Percentiles rank a stretch among this genome's conserved stretches.
phyloP scores from a whole-genome alignment of 1,284 basidiomycete genomes.

The Microstroma glucosiphilum region DNA sequence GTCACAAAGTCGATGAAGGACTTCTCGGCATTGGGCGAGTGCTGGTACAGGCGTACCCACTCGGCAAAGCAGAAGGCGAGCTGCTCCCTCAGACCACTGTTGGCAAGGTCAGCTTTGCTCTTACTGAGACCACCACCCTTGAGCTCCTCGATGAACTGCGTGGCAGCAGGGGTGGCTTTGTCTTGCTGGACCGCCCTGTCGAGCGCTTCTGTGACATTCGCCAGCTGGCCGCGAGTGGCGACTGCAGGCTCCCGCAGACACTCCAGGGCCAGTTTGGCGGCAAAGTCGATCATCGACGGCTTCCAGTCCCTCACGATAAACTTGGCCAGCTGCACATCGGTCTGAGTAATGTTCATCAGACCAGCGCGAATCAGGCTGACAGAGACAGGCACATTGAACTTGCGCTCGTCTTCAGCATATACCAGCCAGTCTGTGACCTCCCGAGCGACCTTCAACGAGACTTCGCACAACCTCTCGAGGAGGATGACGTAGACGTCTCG shows the following conservation, averaged over 20 bases:
- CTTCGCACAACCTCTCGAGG: slow-evolving; percentile 79
- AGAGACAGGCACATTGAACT: slow-evolving; percentile 92
- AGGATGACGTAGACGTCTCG: slow-evolving; percentile 67
- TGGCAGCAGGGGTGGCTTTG: slow-evolving; percentile 74
- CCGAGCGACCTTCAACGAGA: slow-evolving; percentile 85
- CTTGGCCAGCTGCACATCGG: slow-evolving; percentile 88
- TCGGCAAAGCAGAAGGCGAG: slow-evolving; percentile 62
- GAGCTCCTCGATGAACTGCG: slow-evolving; percentile 61
- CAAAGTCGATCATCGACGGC: slow-evolving; percentile 72
- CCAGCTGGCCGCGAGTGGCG: slow-evolving; percentile 72
- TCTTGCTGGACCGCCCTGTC: slow-evolving; percentile 59
- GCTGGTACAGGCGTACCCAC: slow-evolving; percentile 92
- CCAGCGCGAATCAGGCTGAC: slow-evolving; percentile 77
- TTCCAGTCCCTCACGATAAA: slow-evolving; percentile 68
- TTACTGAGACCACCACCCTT: slow-evolving; percentile 41
- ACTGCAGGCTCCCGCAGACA: slow-evolving; percentile 68
- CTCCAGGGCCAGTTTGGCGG: slow-evolving; percentile 76
- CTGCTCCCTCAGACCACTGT: slow-evolving; percentile 54
- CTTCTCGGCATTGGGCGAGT: slow-evolving; percentile 82
- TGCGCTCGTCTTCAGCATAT: slow-evolving; percentile 88
- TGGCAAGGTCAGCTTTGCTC: slow-evolving; percentile 46
- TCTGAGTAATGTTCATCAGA: slow-evolving; percentile 69
- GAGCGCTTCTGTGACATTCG: slow-evolving; percentile 74
- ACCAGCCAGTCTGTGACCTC: slow-evolving; percentile 96
- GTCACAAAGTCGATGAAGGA: slow-evolving; percentile 96